Evolutionary conservation across 1,284 basidiomycete genomes (phyloP).

Genomic region (Trichosporon sp.): DNA sequence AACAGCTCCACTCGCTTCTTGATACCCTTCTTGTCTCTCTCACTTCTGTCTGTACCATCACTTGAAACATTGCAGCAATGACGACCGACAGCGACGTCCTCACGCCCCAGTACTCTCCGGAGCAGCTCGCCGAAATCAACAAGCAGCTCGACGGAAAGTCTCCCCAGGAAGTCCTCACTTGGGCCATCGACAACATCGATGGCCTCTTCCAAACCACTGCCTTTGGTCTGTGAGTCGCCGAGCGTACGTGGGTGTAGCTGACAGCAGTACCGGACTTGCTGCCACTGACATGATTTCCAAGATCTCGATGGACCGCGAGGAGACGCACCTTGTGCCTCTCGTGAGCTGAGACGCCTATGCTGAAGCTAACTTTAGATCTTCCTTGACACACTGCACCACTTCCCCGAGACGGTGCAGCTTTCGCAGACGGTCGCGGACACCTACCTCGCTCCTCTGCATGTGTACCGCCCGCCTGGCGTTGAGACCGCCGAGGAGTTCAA

Average conservation of each 20-base stretch:
- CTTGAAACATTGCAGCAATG: conserved; percentile 8
- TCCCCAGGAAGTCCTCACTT: conserved; percentile 74
- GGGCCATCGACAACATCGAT: conserved; percentile 70
- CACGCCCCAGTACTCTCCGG: conserved; percentile 58
- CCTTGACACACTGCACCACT: conserved; percentile 95
- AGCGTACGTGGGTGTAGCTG: background rate
- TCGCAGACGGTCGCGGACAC: conserved; percentile 70
- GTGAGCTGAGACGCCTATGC: conserved; percentile 18
- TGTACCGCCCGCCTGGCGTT: conserved; percentile 74
- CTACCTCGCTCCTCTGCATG: conserved; percentile 68
- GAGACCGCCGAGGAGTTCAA: conserved; percentile 71
- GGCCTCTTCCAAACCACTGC: conserved; percentile 83
- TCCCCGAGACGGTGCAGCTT: conserved; percentile 83
- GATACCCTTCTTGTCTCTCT: background rate
- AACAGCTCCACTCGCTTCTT: background rate
- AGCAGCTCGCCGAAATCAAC: conserved; percentile 66
- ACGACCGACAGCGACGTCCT: conserved; percentile 23
- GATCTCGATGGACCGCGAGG: conserved; percentile 51
- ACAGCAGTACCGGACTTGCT: conserved; percentile 66
- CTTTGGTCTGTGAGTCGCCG: conserved; percentile 61
- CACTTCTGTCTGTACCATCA: background rate
- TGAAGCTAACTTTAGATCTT: conserved; percentile 57
- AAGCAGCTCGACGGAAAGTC: conserved; percentile 61
- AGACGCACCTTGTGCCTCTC: conserved; percentile 50
- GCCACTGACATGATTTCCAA: conserved; percentile 88